Evolutionary conservation across 805 yeast genomes (phyloP), one percentile per base, ranked within the genome.

Genomic region (Ogataea chonburiensis): DNA sequence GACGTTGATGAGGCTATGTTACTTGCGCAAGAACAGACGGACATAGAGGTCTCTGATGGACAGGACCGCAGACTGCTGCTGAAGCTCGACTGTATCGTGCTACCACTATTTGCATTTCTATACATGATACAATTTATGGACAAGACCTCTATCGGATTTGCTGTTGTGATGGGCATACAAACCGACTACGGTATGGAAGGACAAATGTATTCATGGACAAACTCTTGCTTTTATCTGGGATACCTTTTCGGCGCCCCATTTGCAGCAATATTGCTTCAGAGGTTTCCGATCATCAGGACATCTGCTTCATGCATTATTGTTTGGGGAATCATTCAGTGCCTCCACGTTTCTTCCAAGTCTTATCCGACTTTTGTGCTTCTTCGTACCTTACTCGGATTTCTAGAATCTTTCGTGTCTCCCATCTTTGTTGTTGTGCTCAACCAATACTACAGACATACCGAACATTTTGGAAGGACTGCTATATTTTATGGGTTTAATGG

Each of bases 321-420:
- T 4, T 73, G 79, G 79, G 60, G 71, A 0, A 22, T 65, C 5
- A 53, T 70, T 17, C 61, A 67, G 11, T 66, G 73, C 38, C 55
- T 69, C 24, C 69, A 64, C 34, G 70, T 71, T 48, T 59, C 68
- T 1, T 67, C 71, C 23, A 48, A 42, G 22, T 66, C 63, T 39
- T 67, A 64, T 44, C 61, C 64, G 13, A 73, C 75, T 11, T 61
- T 73, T 3, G 58, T 63, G 25, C 66, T 60, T 2, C 39, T 70
- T 21, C 56, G 79, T 41, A 70, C 73, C 47, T 63, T 70, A 43
- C 52, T 73, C 21, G 81, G 80, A 9, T 58, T 65, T 44, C 58
- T 73, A 3, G 83, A 77, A 50, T 61, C 74, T 26, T 64, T 70
- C 17, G 68, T 77, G 14, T 67, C 77, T n/a, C 83, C 85, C 2